Evolutionary conservation across 805 yeast genomes (phyloP), one percentile per base, ranked within the genome.

Genomic region (Komagataella phaffii): DNA sequence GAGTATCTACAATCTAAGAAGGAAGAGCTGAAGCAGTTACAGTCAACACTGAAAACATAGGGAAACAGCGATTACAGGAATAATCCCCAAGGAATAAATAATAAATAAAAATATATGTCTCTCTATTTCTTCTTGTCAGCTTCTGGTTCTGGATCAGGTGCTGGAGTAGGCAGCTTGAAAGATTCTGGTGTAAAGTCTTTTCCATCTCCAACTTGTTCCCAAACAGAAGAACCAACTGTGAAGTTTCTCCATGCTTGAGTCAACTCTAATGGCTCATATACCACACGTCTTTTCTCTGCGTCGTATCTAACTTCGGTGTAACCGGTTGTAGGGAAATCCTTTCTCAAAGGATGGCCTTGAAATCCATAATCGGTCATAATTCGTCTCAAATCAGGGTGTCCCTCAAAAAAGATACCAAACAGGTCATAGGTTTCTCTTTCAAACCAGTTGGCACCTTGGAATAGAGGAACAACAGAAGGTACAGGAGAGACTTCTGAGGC

Each of bases 241-340:
- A 88, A 88, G 74, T 86, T 85, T 75, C 96, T 81, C 81, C 88
- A 88, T 12, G 95, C 96, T 71, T 88, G 96, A 36, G 95, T 85
- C 65, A 88, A 75, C 72, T 88, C 96, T 63, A 88, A 75, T 46
- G 96, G 96, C 69, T 86, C 95, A 67, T 88, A 88, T 17, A 88
- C 87, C 52, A 88, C 81, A 65, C 96, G 79, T 75, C 87, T 81
- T 77, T 88, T 88, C 68, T 88, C 95, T 65, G 87, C 88, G 67
- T 88, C 96, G 69, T 86, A 88, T 64, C 90, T 79, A 45, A 87
- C 88, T 72, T 88, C 96, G 49, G 93, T 86, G 71, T 86, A 88
- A 52, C 96, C 96, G 45, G 93, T 85, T 46, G 91, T 82, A 59
- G 96, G 96, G 84, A 88, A 88, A 68, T 88, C 96, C 67, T 88